Base-by-base conservation (phyloP, 1,139 yeast genomes). In the Yamadazyma membranifaciens region DNA sequence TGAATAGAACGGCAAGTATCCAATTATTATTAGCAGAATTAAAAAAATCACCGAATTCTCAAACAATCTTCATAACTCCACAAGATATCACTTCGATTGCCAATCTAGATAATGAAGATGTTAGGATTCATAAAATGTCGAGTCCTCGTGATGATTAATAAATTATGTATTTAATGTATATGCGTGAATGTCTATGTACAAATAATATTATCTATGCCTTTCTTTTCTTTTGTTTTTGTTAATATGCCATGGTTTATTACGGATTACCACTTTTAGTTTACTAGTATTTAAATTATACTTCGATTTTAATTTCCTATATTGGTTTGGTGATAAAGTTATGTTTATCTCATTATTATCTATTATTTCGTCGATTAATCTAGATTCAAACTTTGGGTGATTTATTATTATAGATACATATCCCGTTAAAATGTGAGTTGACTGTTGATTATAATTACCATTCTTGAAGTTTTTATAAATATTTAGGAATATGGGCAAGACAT, bases 31-130 rank as follows among this genome's bases (percentile, higher is more conserved):
- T 89, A 41, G 76, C 75, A 17, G 87, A 89, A 47, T 75, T 91
- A 34, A 62, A 77, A 14, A 75, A 76, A 45, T 68, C 71, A 42
- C 79, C 82, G 0, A 75, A 81, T 46, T 80, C 91, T 1, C 98
- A 92, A 62, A 85, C 95, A 4, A 85, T 92, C 12, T 87, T 94
- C 51, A 91, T 92, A 35, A 92, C 98, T 0, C 99, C 98, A 0
- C 95, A 89, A 54, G 95, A 88, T 60, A 86, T 92, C 51, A 87
- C 91, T 0, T 81, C 79, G 33, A 78, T 88, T 37, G 83, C 85
- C 2, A 86, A 83, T 41, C 64, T 86, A 43, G 81, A 80, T 37
- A 72, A 74, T 25, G 65, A 61, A 6, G 81, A 81, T 48, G 88
- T 89, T 7, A 74, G 68, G 48, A 86, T 91, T 31, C 92, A 85